A percentile compares a stretch with the other conserved stretches of the same genome.
phyloP scores from a whole-genome alignment of 345 rosid species.

The Hibiscus syriacus region DNA sequence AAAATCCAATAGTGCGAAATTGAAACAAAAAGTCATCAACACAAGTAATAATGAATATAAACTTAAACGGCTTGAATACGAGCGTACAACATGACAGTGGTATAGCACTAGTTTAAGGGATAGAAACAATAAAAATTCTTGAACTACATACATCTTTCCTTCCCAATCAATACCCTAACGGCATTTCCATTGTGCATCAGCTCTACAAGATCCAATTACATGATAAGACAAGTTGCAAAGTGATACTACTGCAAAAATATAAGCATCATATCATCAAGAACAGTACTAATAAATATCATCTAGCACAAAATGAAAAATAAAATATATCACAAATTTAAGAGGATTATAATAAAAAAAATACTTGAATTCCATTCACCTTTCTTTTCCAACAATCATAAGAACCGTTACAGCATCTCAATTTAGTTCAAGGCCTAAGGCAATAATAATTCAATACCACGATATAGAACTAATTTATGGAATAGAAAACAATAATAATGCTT shows the following conservation, averaged over 20 bases:
- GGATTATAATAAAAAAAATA: too few relatives aligned
- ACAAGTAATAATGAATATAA: not conserved
- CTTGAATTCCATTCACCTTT: too few relatives aligned
- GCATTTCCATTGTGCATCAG: not conserved
- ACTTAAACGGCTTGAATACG: not conserved
- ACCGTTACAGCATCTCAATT: too few relatives aligned
- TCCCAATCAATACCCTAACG: not conserved
- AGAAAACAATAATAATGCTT: too few relatives aligned
- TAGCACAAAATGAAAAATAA: not conserved
- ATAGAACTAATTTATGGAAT: too few relatives aligned
- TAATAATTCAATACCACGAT: too few relatives aligned
- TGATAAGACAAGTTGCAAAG: not conserved
- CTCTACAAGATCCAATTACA: not conserved
- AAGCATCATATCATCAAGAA: constrained; percentile 1
- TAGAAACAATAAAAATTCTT: not conserved
- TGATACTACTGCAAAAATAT: not conserved
- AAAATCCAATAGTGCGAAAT: not conserved
- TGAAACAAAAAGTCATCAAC: not conserved
- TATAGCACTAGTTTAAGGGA: not conserved
- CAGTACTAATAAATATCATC: not conserved
- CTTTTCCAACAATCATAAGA: too few relatives aligned
- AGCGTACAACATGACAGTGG: not conserved
- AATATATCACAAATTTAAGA: too few relatives aligned
- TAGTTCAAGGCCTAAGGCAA: too few relatives aligned
- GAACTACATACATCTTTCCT: not conserved